Conservation (phyloP, 805 yeast species). For the Saccharomycopsis olivae region DNA sequence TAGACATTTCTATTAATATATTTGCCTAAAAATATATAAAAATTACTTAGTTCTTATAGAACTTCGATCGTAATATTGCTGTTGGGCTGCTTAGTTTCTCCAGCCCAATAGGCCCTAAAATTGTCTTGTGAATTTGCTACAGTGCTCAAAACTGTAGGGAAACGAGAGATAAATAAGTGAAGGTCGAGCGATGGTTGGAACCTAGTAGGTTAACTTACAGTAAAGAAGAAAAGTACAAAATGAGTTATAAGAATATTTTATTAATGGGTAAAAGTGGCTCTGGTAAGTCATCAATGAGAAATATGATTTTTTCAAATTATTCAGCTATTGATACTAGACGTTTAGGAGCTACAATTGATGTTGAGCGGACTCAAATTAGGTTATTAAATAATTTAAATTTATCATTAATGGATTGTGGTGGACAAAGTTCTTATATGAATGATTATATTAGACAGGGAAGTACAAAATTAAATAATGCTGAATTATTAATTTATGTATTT, state of each 20-base stretch:
- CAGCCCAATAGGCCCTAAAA: too few relatives aligned
- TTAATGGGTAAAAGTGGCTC: constrained; percentile 88
- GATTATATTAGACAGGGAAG: constrained; percentile 42
- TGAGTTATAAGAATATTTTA: constrained; percentile 23
- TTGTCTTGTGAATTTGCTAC: too few relatives aligned
- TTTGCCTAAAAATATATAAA: not conserved
- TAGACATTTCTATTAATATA: too few relatives aligned
- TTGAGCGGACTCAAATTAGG: constrained; percentile 91
- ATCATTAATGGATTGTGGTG: constrained; percentile 97
- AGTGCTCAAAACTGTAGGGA: too few relatives aligned
- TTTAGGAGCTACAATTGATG: constrained; percentile 94
- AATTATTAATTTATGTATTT: constrained; percentile 89
- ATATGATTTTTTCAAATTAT: constrained; percentile 89
- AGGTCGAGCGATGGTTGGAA: too few relatives aligned
- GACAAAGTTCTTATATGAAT: constrained; percentile 94
- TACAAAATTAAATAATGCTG: constrained; percentile 58
- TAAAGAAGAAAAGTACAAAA: too few relatives aligned
- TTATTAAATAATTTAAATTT: constrained; percentile 92
- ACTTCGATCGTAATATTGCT: too few relatives aligned
- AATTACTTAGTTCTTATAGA: too few relatives aligned
- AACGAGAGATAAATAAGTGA: too few relatives aligned
- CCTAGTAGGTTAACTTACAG: too few relatives aligned
- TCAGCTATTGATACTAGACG: constrained; percentile 95
- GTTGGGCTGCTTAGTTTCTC: too few relatives aligned
- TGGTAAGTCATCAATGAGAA: constrained; percentile 95